A percentile compares a stretch with the other conserved stretches of the same genome.
These are phyloP conservation scores for Agastache rugosa DNA, from an alignment of 257 asterid species.

Conservation along the genomic window DNA sequence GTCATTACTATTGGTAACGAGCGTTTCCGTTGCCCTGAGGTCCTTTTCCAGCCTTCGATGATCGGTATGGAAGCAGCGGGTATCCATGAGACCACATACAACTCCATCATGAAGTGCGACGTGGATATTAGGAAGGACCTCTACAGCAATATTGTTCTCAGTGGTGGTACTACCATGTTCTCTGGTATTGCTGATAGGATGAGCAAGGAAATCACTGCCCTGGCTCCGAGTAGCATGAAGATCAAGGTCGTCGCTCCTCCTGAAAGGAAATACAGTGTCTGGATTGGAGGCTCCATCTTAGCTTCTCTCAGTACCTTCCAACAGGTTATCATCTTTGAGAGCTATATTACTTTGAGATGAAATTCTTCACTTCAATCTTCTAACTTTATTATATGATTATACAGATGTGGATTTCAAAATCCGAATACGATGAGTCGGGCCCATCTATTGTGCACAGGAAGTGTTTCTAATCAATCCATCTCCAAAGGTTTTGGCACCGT, in stretches of 20 bases:
- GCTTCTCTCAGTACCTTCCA: conserved; percentile 44
- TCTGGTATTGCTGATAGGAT: conserved; percentile 41
- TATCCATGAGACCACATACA: conserved; percentile 43
- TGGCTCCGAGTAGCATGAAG: conserved; percentile 41
- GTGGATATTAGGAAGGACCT: conserved; percentile 44
- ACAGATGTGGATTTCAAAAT: conserved; percentile 41
- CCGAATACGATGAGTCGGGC: conserved; percentile 41
- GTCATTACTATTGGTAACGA: conserved; percentile 38
- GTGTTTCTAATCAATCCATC: conserved; percentile 32
- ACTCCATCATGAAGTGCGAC: conserved; percentile 46
- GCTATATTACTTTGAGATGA: not conserved
- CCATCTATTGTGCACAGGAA: conserved; percentile 43
- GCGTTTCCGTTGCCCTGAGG: conserved; percentile 43
- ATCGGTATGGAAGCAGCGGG: conserved; percentile 44
- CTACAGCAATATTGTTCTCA: conserved; percentile 40
- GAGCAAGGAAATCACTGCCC: conserved; percentile 42
- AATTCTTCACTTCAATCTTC: not conserved
- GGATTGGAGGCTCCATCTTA: conserved; percentile 43
- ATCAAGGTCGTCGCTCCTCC: conserved; percentile 42
- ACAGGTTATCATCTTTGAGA: conserved; percentile 29
- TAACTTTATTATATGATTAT: conserved; percentile 5
- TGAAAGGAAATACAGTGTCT: conserved; percentile 41
- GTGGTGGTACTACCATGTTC: conserved; percentile 43
- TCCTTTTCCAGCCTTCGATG: conserved; percentile 43
- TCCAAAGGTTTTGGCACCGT: conserved; percentile 24